These are phyloP conservation scores for Neofusicoccum parvum DNA, from an alignment of 2,329 filamentous ascomycete species.

Conservation along the genomic window DNA sequence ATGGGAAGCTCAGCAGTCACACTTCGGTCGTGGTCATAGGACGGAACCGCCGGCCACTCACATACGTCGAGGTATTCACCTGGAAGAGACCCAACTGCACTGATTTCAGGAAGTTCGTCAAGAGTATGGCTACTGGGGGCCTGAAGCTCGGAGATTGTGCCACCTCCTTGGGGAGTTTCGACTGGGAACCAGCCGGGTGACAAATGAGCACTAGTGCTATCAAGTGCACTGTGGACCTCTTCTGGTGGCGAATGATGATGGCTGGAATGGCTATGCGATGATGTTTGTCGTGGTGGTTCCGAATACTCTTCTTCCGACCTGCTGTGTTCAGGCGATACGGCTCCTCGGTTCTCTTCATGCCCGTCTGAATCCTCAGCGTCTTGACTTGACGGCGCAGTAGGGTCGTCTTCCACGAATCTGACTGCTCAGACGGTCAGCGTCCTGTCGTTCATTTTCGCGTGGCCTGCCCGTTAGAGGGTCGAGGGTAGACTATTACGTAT, in stretches of 20 bases:
- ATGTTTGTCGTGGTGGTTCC: neutral
- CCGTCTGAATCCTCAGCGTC: neutral
- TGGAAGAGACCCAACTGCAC: neutral
- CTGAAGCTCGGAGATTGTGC: neutral
- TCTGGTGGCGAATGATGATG: neutral
- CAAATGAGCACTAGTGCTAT: neutral
- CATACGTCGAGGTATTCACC: neutral
- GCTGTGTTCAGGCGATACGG: neutral
- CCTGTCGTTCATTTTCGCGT: too few relatives aligned
- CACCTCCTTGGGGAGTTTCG: neutral
- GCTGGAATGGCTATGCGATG: neutral
- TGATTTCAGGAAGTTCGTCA: neutral
- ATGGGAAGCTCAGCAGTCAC: neutral
- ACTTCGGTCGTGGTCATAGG: neutral
- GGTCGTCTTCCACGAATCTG: neutral
- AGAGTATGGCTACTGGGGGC: neutral
- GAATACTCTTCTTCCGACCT: neutral
- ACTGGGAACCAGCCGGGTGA: neutral
- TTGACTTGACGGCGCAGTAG: neutral
- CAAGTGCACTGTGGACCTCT: neutral
- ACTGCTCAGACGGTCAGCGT: neutral
- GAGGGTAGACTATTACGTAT: neutral
- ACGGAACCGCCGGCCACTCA: neutral
- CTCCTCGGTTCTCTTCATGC: neutral
- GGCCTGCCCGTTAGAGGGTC: too few relatives aligned